A percentile compares a stretch with the other conserved stretches of the same genome.
phyloP scores from a whole-genome alignment of 306 rosid genomes.

The Trifolium fragiferum region DNA sequence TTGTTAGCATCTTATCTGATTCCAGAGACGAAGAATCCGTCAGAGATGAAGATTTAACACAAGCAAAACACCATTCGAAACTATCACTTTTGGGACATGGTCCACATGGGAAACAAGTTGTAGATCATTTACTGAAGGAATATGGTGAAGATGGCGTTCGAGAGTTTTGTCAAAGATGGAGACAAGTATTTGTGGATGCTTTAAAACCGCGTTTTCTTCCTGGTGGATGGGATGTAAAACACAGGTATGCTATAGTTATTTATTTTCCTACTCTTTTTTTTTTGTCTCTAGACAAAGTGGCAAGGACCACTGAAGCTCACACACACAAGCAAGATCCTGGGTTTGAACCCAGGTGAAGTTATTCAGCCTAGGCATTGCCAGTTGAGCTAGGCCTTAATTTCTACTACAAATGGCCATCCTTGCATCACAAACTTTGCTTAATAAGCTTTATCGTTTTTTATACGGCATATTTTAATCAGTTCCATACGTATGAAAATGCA shows the following conservation, averaged over 20 bases:
- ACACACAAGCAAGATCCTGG: no score
- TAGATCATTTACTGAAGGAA: conserved; percentile 74
- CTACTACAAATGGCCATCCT: neutral
- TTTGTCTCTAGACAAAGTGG: no score
- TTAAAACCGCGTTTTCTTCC: conserved; percentile 88
- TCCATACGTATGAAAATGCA: neutral
- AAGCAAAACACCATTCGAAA: conserved; percentile 60
- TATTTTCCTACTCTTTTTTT: conserved; percentile 3
- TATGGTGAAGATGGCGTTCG: conserved; percentile 76
- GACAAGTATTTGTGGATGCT: conserved; percentile 86
- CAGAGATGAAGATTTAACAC: conserved; percentile 44
- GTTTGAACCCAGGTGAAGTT: no score
- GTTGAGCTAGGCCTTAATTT: neutral
- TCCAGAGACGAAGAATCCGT: conserved; percentile 41
- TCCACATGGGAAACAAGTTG: conserved; percentile 92
- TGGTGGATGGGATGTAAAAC: conserved; percentile 89
- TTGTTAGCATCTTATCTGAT: conserved; percentile 36
- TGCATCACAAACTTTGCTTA: neutral
- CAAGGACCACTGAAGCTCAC: no score
- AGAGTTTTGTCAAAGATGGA: conserved; percentile 90
- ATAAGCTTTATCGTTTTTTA: conserved; percentile 19
- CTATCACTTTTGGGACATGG: conserved; percentile 92
- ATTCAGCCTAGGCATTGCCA: no score
- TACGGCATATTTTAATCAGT: conserved; percentile 1
- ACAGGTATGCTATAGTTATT: conserved; percentile 66